phyloP scores from a whole-genome alignment of 2,329 filamentous ascomycete species.

The Ilyonectria sp. region DNA sequence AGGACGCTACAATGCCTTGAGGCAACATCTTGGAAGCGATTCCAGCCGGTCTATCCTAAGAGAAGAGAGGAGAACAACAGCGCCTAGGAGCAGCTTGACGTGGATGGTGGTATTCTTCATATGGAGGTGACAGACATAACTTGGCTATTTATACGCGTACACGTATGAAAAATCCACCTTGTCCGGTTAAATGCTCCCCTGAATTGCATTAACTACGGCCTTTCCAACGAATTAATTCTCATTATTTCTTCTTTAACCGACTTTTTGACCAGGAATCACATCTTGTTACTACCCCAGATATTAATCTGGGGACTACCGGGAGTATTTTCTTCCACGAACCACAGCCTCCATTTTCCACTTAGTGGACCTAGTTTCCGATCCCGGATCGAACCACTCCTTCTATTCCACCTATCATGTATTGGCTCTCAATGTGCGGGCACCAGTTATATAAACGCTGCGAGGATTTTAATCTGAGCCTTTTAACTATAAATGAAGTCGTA shows the following conservation, averaged over 20 bases:
- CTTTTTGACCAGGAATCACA: background rate
- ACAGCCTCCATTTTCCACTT: background rate
- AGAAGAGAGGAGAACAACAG: background rate
- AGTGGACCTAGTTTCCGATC: background rate
- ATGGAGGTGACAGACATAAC: background rate
- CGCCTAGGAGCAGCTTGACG: background rate
- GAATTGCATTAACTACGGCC: background rate
- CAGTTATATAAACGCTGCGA: background rate
- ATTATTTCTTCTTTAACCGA: background rate
- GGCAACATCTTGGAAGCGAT: constrained; percentile 1
- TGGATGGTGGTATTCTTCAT: background rate
- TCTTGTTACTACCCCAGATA: background rate
- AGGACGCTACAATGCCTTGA: background rate
- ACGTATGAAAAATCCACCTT: background rate
- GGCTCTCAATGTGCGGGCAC: background rate
- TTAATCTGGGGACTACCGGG: background rate
- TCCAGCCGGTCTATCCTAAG: background rate
- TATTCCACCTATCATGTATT: background rate
- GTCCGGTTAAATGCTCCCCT: background rate
- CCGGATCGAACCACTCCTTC: background rate
- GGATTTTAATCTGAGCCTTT: background rate
- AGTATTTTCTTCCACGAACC: background rate
- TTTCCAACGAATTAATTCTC: background rate
- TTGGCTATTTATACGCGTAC: background rate
- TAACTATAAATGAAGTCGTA: no score